Evolutionary conservation across 345 rosid species (phyloP).

Genomic region (rapeseed (Brassica napus)): Da-Ae NC_063449.1:33976501-33977000

Average conservation of each 20-base stretch:
- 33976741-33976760: neutral
- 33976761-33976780: neutral
- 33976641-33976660: neutral
- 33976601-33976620: constrained; percentile 38
- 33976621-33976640: constrained; percentile 7
- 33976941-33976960: too few species aligned
- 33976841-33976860: neutral
- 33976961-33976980: neutral
- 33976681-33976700: neutral
- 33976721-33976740: constrained; percentile 4
- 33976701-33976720: neutral
- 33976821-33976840: neutral
- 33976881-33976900: constrained; percentile 20
- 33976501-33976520: constrained; percentile 72
- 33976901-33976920: neutral
- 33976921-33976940: neutral
- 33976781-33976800: constrained; percentile 17
- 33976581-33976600: constrained; percentile 33
- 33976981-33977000: neutral
- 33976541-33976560: constrained; percentile 66
- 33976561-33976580: constrained; percentile 82
- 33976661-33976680: neutral
- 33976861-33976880: neutral
- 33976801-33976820: neutral
- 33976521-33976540: constrained; percentile 52